Evolutionary conservation across 2,329 filamentous ascomycete genomes (phyloP).

Genomic region (Ceratocystiopsis brevicomis): DNA sequence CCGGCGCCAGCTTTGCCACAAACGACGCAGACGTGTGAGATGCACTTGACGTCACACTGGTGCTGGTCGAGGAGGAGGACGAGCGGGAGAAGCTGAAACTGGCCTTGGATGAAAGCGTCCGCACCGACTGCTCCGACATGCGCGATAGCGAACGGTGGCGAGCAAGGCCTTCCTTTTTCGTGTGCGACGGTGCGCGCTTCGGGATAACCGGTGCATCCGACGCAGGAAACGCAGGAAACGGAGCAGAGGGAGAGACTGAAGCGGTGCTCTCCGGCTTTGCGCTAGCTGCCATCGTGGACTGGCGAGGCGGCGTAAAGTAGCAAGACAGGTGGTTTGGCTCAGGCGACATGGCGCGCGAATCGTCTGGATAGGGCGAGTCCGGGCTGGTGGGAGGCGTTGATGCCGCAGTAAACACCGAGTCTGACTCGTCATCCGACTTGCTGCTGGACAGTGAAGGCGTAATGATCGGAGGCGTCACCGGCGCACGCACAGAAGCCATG

Average conservation of each 20-base stretch:
- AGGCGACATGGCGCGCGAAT: constrained; percentile 30
- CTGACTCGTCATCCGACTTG: constrained; percentile 54
- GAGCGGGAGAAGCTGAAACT: constrained; percentile 38
- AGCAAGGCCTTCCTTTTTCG: constrained; percentile 63
- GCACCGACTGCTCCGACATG: constrained; percentile 33
- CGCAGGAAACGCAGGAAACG: constrained; percentile 13
- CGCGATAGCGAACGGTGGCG: constrained; percentile 24
- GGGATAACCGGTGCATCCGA: constrained; percentile 48
- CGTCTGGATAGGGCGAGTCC: constrained; percentile 36
- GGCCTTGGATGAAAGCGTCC: constrained; percentile 35
- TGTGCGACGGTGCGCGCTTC: constrained; percentile 65
- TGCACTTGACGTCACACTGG: constrained; percentile 20
- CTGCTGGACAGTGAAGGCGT: constrained; percentile 19
- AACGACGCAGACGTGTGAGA: constrained; percentile 15
- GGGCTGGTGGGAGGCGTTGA: constrained; percentile 47
- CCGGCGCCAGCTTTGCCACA: constrained; percentile 9
- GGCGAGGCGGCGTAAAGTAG: constrained; percentile 40
- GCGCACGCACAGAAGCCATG: too few relatives aligned
- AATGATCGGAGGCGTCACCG: constrained; percentile 19
- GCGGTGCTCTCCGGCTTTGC: background rate
- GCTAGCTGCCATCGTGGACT: constrained; percentile 15
- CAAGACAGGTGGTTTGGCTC: constrained; percentile 48
- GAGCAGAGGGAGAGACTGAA: background rate
- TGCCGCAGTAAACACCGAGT: constrained; percentile 37
- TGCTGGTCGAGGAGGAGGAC: constrained; percentile 35